Conservation (phyloP, 495 filamentous ascomycete genomes). For the Lophiotrema nucula region DNA sequence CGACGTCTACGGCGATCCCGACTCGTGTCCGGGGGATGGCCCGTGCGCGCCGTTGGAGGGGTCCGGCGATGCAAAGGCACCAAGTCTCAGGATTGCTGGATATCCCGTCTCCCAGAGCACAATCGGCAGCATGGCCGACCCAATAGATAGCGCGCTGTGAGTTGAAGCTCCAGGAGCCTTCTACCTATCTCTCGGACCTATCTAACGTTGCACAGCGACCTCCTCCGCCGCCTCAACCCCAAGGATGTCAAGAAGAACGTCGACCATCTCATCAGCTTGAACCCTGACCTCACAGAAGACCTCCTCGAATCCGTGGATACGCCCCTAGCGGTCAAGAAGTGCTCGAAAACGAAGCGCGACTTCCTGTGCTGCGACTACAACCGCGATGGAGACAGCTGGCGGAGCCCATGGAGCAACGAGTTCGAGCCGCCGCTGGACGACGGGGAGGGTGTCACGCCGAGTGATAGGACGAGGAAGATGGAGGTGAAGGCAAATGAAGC, state of each 20-base stretch:
- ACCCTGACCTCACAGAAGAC: slow-evolving; percentile 92
- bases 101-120: not conserved
- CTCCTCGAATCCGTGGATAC: slow-evolving; percentile 97
- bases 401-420: slow-evolving; percentile 96
- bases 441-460: slow-evolving; percentile 40
- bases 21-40: slow-evolving; percentile 1
- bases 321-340: slow-evolving; percentile 81
- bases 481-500: slow-evolving; percentile 92
- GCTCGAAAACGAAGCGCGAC: slow-evolving; percentile 83
- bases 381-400: slow-evolving; percentile 95
- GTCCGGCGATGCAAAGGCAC: slow-evolving; percentile 1
- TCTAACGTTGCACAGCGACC: slow-evolving; percentile 64
- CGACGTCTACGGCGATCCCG: not conserved
- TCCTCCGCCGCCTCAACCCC: slow-evolving; percentile 95
- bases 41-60: slow-evolving; percentile 19
- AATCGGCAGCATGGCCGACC: slow-evolving; percentile 25
- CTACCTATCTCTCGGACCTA: not conserved
- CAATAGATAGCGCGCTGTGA: slow-evolving; percentile 31
- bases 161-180: not conserved
- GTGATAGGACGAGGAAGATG: slow-evolving; percentile 72
- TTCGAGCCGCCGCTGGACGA: slow-evolving; percentile 79
- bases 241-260: slow-evolving; percentile 85
- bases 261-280: slow-evolving; percentile 75
- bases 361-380: slow-evolving; percentile 99
- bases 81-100: not conserved